A percentile compares a stretch with the other conserved stretches of the same genome.
Conservation (phyloP, 192 early-diverging fungal genomes). For the Umbelopsis vinacea region DNA sequence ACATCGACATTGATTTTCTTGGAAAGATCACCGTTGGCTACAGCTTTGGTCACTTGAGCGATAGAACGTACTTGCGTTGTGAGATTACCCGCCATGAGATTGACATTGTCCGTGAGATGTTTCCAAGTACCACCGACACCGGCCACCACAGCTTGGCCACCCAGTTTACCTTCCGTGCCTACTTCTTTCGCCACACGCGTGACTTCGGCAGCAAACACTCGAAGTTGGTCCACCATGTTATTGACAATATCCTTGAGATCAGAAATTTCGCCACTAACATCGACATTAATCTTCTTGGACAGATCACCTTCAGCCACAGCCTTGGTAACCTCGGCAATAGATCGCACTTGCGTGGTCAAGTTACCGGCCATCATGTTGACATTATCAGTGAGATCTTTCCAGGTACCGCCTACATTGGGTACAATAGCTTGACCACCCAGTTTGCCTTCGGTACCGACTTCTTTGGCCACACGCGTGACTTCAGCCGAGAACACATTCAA, state of each 20-base stretch:
- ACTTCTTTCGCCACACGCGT: slow-evolving; percentile 69
- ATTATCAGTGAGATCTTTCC: slow-evolving; percentile 64
- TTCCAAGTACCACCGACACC: slow-evolving; percentile 68
- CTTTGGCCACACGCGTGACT: slow-evolving; percentile 59
- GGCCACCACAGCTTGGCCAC: slow-evolving; percentile 64
- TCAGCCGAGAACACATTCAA: slow-evolving; percentile 56
- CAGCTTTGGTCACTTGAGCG: slow-evolving; percentile 62
- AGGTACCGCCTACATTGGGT: slow-evolving; percentile 55
- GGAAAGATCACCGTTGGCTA: slow-evolving; percentile 65
- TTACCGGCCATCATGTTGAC: slow-evolving; percentile 70
- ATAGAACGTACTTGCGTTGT: slow-evolving; percentile 73
- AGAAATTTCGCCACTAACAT: slow-evolving; percentile 63
- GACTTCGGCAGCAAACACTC: slow-evolving; percentile 61
- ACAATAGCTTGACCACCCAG: slow-evolving; percentile 64
- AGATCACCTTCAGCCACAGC: slow-evolving; percentile 62
- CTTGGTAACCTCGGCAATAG: slow-evolving; percentile 57
- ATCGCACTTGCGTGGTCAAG: slow-evolving; percentile 62
- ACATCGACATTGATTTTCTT: slow-evolving; percentile 64
- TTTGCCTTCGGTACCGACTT: slow-evolving; percentile 67
- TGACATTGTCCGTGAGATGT: slow-evolving; percentile 64
- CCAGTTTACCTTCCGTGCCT: slow-evolving; percentile 69
- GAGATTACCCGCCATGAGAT: slow-evolving; percentile 64
- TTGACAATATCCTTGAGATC: slow-evolving; percentile 71
- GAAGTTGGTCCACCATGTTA: slow-evolving; percentile 59
- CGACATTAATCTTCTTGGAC: slow-evolving; percentile 55